A percentile compares a stretch with the other conserved stretches of the same genome.
These are phyloP conservation scores for Ballota nigra DNA, from an alignment of 257 asterid species.

Conservation along the genomic window DNA sequence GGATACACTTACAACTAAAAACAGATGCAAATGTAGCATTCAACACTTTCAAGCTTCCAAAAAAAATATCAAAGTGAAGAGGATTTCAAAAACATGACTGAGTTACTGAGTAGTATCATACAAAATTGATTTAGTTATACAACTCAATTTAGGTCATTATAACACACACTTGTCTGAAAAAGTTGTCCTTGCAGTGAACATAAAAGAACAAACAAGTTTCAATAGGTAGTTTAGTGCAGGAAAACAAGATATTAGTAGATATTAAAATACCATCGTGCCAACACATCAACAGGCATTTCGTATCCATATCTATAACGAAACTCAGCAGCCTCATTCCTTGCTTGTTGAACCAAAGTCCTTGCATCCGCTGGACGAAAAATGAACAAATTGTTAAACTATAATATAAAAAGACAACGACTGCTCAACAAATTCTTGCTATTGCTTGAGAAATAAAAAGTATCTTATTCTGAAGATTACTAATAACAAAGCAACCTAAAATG, in stretches of 20 bases:
- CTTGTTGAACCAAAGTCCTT: conserved; percentile 96
- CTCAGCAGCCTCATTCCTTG: conserved; percentile 97
- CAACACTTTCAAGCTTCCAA: background rate
- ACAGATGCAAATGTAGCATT: background rate
- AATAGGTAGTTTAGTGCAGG: background rate
- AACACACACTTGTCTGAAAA: background rate
- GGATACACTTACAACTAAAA: conserved; percentile 14
- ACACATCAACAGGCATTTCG: conserved; percentile 90
- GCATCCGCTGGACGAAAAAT: conserved; percentile 73
- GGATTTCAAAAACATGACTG: background rate
- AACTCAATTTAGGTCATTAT: background rate
- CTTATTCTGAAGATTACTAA: background rate
- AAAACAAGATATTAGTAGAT: background rate
- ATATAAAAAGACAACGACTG: background rate
- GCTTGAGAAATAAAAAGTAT: background rate
- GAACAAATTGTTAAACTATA: background rate
- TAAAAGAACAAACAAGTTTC: background rate
- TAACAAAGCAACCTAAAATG: background rate
- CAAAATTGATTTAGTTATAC: background rate
- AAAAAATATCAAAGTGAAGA: background rate
- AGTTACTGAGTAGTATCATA: background rate
- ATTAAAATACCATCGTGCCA: conserved; percentile 76
- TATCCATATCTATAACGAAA: conserved; percentile 87
- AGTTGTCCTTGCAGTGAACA: background rate
- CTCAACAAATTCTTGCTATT: background rate